Evolutionary conservation across 2,329 filamentous ascomycete genomes (phyloP), one percentile per base, ranked within the genome.

Genomic region (Aureobasidium musti): DNA sequence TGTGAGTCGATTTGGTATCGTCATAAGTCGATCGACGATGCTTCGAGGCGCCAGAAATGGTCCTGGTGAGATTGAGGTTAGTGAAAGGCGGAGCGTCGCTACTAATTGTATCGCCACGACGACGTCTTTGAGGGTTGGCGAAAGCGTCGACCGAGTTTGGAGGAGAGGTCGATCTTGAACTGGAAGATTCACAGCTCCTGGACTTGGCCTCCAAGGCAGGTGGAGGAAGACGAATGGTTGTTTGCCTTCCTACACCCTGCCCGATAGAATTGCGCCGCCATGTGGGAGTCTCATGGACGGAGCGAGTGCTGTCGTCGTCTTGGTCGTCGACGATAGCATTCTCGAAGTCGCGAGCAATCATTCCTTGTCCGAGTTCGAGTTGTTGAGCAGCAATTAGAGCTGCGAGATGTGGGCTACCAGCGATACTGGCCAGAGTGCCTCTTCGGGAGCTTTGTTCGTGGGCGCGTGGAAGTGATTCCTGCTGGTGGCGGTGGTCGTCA

Each of bases 101-200:
- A 68, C 88, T 91, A 69, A 86, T 76, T 3, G 88, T 90, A 59
- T 86, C 84, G 56, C 87, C 84, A 50, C 93, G 90, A 75, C 94
- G 91, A 67, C 93, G 89, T 67, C 92, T 91, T 60, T 92, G 89
- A 65, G 91, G 91, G 73, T 95, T 91, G 21, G 95, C 95, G 78
- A 99, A 99, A 4, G 95, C 95, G 77, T 98, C 96, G 61, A 99
- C 92, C 0, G 95, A 99, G 77, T 97, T 99, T 8, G 95, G 95
- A 13, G 94, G 94, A 6, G 95, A 98, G 2, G 86, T 81, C 0
- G 91, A 92, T 65, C 91, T 85, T 56, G 85, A 86, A 26, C 84
- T 84, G 11, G 72, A 74, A 26, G 72, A 72, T 1, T 72, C 77
- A 72, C 69, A 76, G 71, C 68, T 69, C 39, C 41, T 65, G 19